Conservation (phyloP, 495 filamentous ascomycete genomes). For the Collariella sp. region DNA sequence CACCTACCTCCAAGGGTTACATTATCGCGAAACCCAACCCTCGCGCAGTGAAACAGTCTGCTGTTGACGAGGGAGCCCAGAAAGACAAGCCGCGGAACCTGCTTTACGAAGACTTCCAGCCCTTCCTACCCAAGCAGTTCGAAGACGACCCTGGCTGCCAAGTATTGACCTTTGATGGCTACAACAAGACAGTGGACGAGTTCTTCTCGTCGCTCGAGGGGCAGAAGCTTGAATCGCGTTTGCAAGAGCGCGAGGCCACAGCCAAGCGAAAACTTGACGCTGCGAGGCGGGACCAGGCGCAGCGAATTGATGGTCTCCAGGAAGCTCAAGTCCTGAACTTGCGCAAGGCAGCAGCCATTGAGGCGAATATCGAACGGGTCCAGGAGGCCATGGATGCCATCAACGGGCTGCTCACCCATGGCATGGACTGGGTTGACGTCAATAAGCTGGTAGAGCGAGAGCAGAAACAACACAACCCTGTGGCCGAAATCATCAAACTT, state of each 20-base stretch:
- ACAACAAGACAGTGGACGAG: constrained; percentile 89
- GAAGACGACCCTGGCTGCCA: constrained; percentile 52
- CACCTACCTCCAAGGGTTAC: constrained; percentile 60
- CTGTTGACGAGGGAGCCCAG: constrained; percentile 32
- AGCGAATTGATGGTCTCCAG: constrained; percentile 73
- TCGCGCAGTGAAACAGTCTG: constrained; percentile 11
- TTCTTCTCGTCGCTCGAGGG: constrained; percentile 96
- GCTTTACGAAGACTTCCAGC: constrained; percentile 92
- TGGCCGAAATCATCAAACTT: constrained; percentile 78
- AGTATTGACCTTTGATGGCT: constrained; percentile 68
- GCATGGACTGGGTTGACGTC: constrained; percentile 95
- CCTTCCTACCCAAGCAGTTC: constrained; percentile 81
- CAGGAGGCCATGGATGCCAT: constrained; percentile 87
- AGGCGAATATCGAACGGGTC: constrained; percentile 80
- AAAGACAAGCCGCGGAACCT: constrained; percentile 40
- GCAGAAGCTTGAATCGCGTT: constrained; percentile 75
- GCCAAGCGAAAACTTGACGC: constrained; percentile 77
- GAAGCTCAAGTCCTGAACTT: constrained; percentile 72
- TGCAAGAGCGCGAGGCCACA: constrained; percentile 70
- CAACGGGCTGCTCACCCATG: constrained; percentile 79
- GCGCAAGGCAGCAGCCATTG: constrained; percentile 80
- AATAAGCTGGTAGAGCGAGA: constrained; percentile 80
- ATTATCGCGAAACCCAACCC: constrained; percentile 69
- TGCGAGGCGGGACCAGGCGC: constrained; percentile 70
- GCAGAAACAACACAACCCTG: constrained; percentile 67